Conservation (phyloP, 1,139 yeast genomes). For the Candida pseudocylindracea region DNA sequence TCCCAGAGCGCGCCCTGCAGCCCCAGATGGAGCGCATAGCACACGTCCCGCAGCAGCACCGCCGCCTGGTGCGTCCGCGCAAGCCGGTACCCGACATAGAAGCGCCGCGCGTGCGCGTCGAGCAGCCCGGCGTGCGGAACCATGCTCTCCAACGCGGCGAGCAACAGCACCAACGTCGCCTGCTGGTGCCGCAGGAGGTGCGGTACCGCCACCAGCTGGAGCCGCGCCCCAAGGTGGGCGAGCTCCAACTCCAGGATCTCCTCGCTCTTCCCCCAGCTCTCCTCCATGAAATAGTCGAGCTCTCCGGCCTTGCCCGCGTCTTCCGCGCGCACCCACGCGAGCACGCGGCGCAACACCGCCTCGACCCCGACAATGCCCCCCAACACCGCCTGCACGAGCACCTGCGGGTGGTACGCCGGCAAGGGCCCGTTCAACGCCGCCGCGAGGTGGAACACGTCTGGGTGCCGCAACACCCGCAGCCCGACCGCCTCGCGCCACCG, state of each 20-base stretch:
- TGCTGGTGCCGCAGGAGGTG: constrained; percentile 83
- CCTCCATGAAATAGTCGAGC: constrained; percentile 20
- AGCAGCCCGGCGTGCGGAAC: constrained; percentile 7
- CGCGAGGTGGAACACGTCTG: constrained; percentile 14
- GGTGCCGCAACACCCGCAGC: neutral
- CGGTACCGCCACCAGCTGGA: constrained; percentile 50
- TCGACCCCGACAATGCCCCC: constrained; percentile 12
- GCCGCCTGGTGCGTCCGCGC: too few relatives aligned
- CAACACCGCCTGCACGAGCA: constrained; percentile 56
- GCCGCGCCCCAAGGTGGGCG: constrained; percentile 22
- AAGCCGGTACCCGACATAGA: constrained; percentile 19
- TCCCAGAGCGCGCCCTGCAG: too few relatives aligned
- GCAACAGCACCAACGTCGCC: constrained; percentile 49
- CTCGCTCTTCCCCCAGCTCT: constrained; percentile 16
- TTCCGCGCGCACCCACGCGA: too few relatives aligned
- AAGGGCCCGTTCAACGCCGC: constrained; percentile 71
- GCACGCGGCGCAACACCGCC: too few relatives aligned
- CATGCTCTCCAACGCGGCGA: constrained; percentile 38
- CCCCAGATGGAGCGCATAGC: too few relatives aligned
- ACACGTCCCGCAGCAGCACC: too few relatives aligned
- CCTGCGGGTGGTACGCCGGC: constrained; percentile 84
- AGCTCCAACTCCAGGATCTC: constrained; percentile 6
- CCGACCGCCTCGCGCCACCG: neutral
- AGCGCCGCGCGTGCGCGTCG: constrained; percentile 56
- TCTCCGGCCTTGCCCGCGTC: constrained; percentile 7